These are phyloP conservation scores for Cucurbita pepo DNA, from an alignment of 306 rosid species.

Conservation along the genomic window DNA sequence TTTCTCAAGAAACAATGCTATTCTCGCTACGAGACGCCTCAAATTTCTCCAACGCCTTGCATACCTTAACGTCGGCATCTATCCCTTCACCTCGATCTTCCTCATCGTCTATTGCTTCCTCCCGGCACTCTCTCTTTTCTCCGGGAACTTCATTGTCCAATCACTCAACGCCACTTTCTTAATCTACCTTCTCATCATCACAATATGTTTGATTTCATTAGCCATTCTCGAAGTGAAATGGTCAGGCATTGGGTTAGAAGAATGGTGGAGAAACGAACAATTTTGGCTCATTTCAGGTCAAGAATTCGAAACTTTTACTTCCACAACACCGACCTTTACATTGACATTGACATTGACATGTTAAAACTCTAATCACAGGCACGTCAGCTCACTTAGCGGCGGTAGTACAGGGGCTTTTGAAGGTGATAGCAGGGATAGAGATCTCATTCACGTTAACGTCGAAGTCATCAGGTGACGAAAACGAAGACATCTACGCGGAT, in stretches of 20 bases:
- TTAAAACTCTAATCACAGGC: slow-evolving; percentile 12
- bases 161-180: slow-evolving; percentile 20
- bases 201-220: slow-evolving; percentile 18
- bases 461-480: slow-evolving; percentile 26
- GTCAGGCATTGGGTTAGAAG: slow-evolving; percentile 37
- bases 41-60: slow-evolving; percentile 29
- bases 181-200: slow-evolving; percentile 23
- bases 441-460: slow-evolving; percentile 40
- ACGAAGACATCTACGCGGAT: slow-evolving; percentile 21
- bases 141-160: slow-evolving; percentile 32
- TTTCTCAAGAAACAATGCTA: slow-evolving; percentile 38
- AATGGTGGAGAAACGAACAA: slow-evolving; percentile 48
- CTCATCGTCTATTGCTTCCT: slow-evolving; percentile 47
- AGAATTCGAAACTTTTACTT: too few species aligned
- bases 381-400: slow-evolving; percentile 42
- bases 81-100: slow-evolving; percentile 39
- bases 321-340: neutral
- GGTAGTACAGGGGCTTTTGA: slow-evolving; percentile 30
- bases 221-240: slow-evolving; percentile 39
- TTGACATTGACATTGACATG: neutral
- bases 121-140: slow-evolving; percentile 39
- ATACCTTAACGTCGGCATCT: slow-evolving; percentile 32
- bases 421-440: slow-evolving; percentile 40
- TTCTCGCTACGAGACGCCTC: slow-evolving; percentile 22
- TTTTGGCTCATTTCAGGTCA: slow-evolving; percentile 44